Base-by-base conservation (phyloP, 441 rosid species). In the Pelargonium cotyledonis region DNA sequence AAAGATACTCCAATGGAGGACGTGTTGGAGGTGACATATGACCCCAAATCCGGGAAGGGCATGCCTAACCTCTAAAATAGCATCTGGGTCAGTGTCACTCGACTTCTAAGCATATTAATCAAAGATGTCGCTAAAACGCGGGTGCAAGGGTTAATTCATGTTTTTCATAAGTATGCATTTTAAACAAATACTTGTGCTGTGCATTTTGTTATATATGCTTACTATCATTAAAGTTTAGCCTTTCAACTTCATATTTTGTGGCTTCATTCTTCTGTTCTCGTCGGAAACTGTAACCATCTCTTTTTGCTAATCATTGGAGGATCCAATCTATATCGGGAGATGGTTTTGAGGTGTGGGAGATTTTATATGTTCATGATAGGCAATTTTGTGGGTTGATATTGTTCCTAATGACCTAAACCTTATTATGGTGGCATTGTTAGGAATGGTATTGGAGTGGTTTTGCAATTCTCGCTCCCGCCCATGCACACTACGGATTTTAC, bases 1-100 rank as follows among this genome's bases (percentile, higher is more conserved):
- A 93, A 84, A 83, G 98, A 93, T 73, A 89, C 96, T 63, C 90
- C 89, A 12, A 75, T 89, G 88, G 92, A 86, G 41, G 73, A 78
- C 21, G 95, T 89, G 38, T 72, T 80, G 89, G 93, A 85, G 80
- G 86, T 79, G 79, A 91, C 95, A 9, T 93, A 88, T 11, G 95
- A 94, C 71, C 77, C 89, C 19, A 89, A 87, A 77, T 82, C 87
- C 0, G 98, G 98, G 75, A 83, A 80, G 80, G 97, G 98, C 73
- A 88, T 89, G 97, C 98, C 97, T 64, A 91, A 91, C 60, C 84
- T 82, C 68, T 81, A 68, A 82, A 78, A 64, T 73, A 62, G 41
- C 63, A 11, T 7, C 11, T 61, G 1, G 10, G 72, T 75, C 15
- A 35, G 12, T 62, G 67, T 75, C 44, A 19, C 0, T 53, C 46